phyloP scores from a whole-genome alignment of 83 land plant genomes.

The Larix sibirica region DNA sequence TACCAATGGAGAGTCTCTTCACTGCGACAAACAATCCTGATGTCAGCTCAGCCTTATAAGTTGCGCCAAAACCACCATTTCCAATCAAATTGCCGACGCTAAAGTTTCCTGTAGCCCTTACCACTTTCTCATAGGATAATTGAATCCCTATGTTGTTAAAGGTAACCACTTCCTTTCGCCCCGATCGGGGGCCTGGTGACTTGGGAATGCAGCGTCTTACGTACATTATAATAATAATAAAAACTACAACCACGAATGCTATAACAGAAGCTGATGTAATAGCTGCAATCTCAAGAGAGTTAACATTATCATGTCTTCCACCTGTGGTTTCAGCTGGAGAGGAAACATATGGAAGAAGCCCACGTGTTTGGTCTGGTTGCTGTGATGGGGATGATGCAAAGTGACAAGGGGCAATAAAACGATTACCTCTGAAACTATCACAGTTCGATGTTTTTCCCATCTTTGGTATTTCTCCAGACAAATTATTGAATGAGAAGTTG shows the following conservation, averaged over 20 bases:
- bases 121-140: constrained; percentile 53
- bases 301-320: neutral
- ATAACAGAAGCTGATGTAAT: constrained; percentile 67
- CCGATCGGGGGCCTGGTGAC: constrained; percentile 18
- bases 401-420: constrained; percentile 8
- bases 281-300: constrained; percentile 64
- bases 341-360: constrained; percentile 6
- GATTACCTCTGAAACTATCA: constrained; percentile 11
- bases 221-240: constrained; percentile 16
- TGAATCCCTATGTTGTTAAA: constrained; percentile 54
- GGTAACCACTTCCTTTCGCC: constrained; percentile 46
- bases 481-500: constrained; percentile 22
- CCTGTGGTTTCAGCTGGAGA: neutral
- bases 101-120: constrained; percentile 61
- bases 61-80: constrained; percentile 75
- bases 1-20: constrained; percentile 60
- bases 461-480: constrained; percentile 14
- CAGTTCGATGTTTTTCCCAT: neutral
- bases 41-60: constrained; percentile 70
- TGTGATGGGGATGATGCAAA: neutral
- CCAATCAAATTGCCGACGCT: constrained; percentile 70
- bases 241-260: constrained; percentile 49
- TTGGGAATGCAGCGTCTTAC: constrained; percentile 18
- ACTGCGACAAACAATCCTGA: constrained; percentile 59
- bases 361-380: neutral